Conservation (phyloP, 306 rosid genomes). For the Sicyos edulis region DNA sequence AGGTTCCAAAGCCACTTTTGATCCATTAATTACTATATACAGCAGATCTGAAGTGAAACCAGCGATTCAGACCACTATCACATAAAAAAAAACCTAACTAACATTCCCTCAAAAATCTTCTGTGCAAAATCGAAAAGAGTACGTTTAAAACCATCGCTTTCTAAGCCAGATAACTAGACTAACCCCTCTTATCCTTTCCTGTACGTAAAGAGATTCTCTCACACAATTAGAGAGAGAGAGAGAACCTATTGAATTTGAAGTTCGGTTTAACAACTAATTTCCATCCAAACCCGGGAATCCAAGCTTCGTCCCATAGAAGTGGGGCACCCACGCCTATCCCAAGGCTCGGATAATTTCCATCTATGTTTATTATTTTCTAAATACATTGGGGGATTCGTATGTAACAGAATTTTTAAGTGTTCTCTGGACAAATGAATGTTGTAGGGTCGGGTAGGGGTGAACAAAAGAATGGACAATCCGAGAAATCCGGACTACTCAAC, state of each 20-base stretch:
- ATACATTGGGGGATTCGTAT: not conserved
- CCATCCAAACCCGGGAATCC: too few relatives aligned
- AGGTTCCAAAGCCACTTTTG: too few relatives aligned
- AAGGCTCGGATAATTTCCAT: not conserved
- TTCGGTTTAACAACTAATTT: not conserved
- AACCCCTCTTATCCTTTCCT: slow-evolving; percentile 3
- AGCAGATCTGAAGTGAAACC: slow-evolving; percentile 16
- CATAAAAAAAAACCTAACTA: slow-evolving; percentile 9
- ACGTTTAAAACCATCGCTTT: slow-evolving; percentile 19
- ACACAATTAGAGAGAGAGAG: not conserved
- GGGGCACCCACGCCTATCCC: too few relatives aligned
- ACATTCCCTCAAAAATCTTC: slow-evolving; percentile 6
- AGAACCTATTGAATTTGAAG: not conserved
- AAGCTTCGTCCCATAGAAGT: too few relatives aligned
- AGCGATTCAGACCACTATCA: slow-evolving; percentile 14
- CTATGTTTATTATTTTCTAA: not conserved
- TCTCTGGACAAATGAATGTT: too few relatives aligned
- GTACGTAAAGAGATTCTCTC: slow-evolving; percentile 8
- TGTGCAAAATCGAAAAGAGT: not conserved
- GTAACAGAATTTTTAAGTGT: not conserved
- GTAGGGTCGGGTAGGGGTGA: too few relatives aligned
- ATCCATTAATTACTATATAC: too few relatives aligned
- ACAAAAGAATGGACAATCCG: too few relatives aligned
- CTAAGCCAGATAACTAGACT: slow-evolving; percentile 13
- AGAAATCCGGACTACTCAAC: too few relatives aligned